Base-by-base conservation (phyloP, 768 basidiomycete species). In the Leccinum truebloodii region DNA sequence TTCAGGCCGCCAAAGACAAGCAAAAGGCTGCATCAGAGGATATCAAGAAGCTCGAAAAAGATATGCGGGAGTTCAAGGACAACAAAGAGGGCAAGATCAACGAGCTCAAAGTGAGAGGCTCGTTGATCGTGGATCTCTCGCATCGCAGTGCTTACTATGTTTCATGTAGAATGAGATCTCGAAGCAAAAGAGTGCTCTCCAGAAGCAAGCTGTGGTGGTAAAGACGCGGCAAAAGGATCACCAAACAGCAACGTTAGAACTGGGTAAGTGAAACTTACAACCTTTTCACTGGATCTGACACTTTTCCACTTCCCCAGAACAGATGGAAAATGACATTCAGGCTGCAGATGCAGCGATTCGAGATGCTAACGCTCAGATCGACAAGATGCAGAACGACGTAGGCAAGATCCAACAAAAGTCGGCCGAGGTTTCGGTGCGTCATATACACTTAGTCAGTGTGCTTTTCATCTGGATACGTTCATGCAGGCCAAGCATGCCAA, bases 11-110 rank as follows among this genome's bases (percentile, higher is more conserved):
- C 6, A 85, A 87, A 70, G 80, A 87, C 57, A 92, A 92, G 69
- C 92, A 96, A 72, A 84, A 83, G 69, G 80, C 76, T 7, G 92
- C 94, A 0, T 78, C 87, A 53, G 86, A 80, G 0, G 95, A 98
- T 60, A 84, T 86, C 72, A 87, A 87, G 77, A 92, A 89, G 68
- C 86, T 98, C 24, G 94, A 98, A 76, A 89, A 89, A 67, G 97
- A 99, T 72, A 98, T 99, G 94, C 86, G 85, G 57, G 97, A 98
- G 78, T 98, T 99, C 81, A 95, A 97, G 79, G 90, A 95, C 76
- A 95, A 99, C 78, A 97, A 97, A 73, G 97, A 98, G 54, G 94
- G 94, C 52, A 98, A 98, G 77, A 90, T 93, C 57, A 90, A 89
- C 18, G 91, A 98, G 71, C 84, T 98, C 64, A 97, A 95, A 80